Base-by-base conservation (phyloP, 192 early-diverging fungal species). In the Podila epigama region DNA sequence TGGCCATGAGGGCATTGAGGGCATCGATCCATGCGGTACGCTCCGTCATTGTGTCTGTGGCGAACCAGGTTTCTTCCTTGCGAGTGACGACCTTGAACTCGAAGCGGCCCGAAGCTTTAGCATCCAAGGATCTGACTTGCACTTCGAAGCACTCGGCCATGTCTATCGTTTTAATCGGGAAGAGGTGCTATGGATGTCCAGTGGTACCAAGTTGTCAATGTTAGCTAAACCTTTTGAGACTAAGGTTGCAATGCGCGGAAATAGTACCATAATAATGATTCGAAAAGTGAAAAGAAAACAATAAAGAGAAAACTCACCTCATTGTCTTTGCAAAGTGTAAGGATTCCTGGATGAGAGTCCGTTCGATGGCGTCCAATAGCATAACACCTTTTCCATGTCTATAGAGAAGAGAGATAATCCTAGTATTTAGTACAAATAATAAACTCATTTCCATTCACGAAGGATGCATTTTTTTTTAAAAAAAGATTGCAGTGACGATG, bases 281-380 rank as follows among this genome's bases (percentile, higher is more conserved):
- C n/a, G n/a, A n/a, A n/a, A n/a, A n/a, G n/a, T n/a, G n/a, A n/a
- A n/a, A n/a, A n/a, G n/a, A n/a, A n/a, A n/a, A n/a, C n/a, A n/a
- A n/a, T n/a, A 20, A 44, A 44, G 22, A 20, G 5, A 44, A 18
- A 1, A 29, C 60, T 51, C 80, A 86, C 85, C 75, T 86, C 83
- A 22, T 84, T 82, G 66, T 86, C 85, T 31, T 84, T 84, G 66
- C 82, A 86, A 6, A 86, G 58, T 20, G 80, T 82, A 32, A 86
- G 35, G 25, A 80, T 60, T 0, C 85, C 83, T 8, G 85, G 83
- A 37, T 84, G 80, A 32, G 83, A 60, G 32, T 80, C 69, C 32
- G 77, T 82, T 8, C 85, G 81, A 56, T 84, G 72, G 25, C 82
- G 72, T 31, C 83, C 85, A 20, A 86, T 79, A 2, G 81, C 85